Percentiles rank a stretch among this genome's conserved stretches.
These are phyloP conservation scores for Floccularia luteovirens DNA, from an alignment of 768 basidiomycete species.

Conservation along the genomic window DNA sequence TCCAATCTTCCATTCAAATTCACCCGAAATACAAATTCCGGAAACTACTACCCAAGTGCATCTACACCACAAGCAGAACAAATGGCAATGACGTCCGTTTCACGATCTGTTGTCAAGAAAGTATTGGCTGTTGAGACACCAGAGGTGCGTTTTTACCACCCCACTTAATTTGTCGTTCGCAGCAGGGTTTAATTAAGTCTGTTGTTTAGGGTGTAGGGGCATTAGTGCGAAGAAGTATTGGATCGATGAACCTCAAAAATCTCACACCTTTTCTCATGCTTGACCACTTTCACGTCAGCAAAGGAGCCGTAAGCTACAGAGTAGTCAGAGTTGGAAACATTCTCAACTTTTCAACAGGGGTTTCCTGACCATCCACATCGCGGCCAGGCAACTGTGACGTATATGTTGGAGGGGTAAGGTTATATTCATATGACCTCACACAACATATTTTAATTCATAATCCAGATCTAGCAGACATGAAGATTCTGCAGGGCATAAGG, in stretches of 20 bases:
- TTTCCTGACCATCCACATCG: constrained; percentile 94
- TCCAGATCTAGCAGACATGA: constrained; percentile 71
- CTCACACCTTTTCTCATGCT: constrained; percentile 89
- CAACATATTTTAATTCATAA: constrained; percentile 2
- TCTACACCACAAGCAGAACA: neutral
- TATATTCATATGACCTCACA: neutral
- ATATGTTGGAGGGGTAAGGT: constrained; percentile 75
- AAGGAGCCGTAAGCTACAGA: constrained; percentile 52
- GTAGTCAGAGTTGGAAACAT: neutral
- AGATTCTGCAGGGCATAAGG: constrained; percentile 84
- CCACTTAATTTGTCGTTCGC: constrained; percentile 3
- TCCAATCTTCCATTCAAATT: neutral
- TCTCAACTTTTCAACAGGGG: constrained; percentile 35
- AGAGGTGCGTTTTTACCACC: constrained; percentile 38
- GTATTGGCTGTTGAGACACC: constrained; percentile 71
- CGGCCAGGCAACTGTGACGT: constrained; percentile 84
- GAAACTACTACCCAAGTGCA: neutral
- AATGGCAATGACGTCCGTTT: constrained; percentile 29
- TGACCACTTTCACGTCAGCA: constrained; percentile 68
- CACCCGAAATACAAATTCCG: neutral
- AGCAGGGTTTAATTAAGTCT: constrained; percentile 5
- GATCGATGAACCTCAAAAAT: constrained; percentile 64
- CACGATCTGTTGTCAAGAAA: constrained; percentile 68
- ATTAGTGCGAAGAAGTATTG: constrained; percentile 81
- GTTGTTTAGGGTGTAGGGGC: constrained; percentile 65